phyloP scores from a whole-genome alignment of 1,284 basidiomycete genomes.

The Ganoderma multipileum region DNA sequence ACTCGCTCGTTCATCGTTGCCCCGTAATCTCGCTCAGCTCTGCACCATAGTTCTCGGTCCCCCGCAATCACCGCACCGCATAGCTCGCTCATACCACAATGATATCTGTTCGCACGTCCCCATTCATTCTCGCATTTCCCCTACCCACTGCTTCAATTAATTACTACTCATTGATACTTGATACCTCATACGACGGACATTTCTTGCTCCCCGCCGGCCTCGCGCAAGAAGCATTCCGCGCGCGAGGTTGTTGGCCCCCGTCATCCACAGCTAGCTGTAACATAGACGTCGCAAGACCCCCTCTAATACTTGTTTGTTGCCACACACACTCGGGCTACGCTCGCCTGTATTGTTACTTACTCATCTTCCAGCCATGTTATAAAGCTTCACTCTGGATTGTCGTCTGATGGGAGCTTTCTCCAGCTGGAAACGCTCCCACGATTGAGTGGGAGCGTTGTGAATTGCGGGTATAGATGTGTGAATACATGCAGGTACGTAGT shows the following conservation, averaged over 20 bases:
- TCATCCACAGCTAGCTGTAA: slow-evolving; percentile 14
- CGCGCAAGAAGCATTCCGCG: not conserved
- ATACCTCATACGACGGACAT: not conserved
- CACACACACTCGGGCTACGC: slow-evolving; percentile 5
- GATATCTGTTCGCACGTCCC: not conserved
- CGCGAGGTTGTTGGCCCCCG: not conserved
- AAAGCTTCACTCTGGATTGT: not conserved
- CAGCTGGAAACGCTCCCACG: not conserved
- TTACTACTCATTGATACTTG: not conserved
- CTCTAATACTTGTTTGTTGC: slow-evolving; percentile 17
- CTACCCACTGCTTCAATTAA: not conserved
- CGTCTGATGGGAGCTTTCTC: not conserved
- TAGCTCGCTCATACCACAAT: not conserved
- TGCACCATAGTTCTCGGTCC: slow-evolving; percentile 4
- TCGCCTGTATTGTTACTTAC: slow-evolving; percentile 27
- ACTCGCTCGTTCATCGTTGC: not conserved
- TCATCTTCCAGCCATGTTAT: not conserved
- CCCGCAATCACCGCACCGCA: slow-evolving; percentile 6
- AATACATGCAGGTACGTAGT: not conserved
- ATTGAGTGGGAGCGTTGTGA: too few relatives aligned
- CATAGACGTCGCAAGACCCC: slow-evolving; percentile 13
- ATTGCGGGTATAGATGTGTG: not conserved
- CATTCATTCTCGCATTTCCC: not conserved
- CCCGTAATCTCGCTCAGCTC: slow-evolving; percentile 9
- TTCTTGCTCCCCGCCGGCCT: not conserved